These are phyloP conservation scores for Penicillium aurantiogriseum DNA, from an alignment of 2,329 filamentous ascomycete species.

Conservation along the genomic window DNA sequence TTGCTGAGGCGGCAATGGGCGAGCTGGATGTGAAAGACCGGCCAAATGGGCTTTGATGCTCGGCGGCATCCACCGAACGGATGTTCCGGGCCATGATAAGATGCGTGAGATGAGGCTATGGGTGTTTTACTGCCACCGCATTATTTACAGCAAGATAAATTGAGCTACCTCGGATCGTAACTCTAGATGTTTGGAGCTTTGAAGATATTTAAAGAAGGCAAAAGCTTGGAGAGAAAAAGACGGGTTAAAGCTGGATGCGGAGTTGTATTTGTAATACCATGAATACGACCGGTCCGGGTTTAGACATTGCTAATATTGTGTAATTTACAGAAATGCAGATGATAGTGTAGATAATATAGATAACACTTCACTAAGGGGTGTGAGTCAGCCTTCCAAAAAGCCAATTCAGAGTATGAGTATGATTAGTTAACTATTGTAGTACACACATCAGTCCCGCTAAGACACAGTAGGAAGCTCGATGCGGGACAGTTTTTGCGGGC, in stretches of 20 bases:
- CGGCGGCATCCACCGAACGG: constrained; percentile 28
- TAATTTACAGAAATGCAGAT: neutral
- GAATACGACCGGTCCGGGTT: neutral
- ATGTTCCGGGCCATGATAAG: constrained; percentile 30
- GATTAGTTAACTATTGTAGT: too few species aligned
- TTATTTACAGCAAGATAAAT: constrained; percentile 4
- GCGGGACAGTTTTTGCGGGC: neutral
- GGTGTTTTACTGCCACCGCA: neutral
- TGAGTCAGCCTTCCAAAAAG: neutral
- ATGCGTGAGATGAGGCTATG: constrained; percentile 7
- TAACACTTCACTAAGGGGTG: neutral
- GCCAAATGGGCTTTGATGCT: constrained; percentile 32
- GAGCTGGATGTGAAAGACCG: constrained; percentile 57
- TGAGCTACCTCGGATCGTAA: neutral
- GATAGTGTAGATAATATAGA: neutral
- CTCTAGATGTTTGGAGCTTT: neutral
- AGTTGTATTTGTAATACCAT: constrained; percentile 6
- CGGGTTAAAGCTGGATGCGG: constrained; percentile 5
- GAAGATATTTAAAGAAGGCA: neutral
- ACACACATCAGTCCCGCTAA: neutral
- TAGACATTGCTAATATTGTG: neutral
- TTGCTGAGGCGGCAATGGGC: constrained; percentile 64
- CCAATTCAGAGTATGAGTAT: neutral
- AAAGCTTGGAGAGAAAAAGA: constrained; percentile 2
- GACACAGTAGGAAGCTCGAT: neutral